phyloP scores from a whole-genome alignment of 129 eudicot genomes.

The Escallonia herrerae region DNA sequence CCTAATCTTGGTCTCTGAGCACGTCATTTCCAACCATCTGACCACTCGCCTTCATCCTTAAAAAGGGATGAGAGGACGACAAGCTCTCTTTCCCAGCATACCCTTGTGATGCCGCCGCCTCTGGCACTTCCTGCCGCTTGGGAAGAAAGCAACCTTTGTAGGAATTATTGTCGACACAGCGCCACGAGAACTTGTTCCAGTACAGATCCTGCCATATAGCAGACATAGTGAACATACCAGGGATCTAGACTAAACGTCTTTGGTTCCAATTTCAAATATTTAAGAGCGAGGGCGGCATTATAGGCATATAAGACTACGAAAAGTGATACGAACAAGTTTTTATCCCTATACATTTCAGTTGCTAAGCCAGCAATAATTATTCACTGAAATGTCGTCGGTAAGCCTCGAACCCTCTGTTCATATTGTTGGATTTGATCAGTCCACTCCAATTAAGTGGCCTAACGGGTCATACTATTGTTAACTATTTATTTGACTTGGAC shows the following conservation, averaged over 20 bases:
- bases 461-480: too few relatives aligned
- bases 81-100: slow-evolving; percentile 4
- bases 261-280: background rate
- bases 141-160: slow-evolving; percentile 69
- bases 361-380: too few relatives aligned
- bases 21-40: slow-evolving; percentile 37
- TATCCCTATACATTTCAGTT: too few relatives aligned
- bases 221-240: slow-evolving; percentile 2
- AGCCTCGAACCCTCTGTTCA: too few relatives aligned
- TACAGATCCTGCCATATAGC: slow-evolving; percentile 53
- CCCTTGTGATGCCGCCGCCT: slow-evolving; percentile 7
- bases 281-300: too few relatives aligned
- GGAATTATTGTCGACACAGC: slow-evolving; percentile 55
- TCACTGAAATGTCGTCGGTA: too few relatives aligned
- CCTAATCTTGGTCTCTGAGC: background rate
- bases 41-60: slow-evolving; percentile 33
- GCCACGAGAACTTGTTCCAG: slow-evolving; percentile 71
- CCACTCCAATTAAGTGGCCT: too few relatives aligned
- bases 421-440: too few relatives aligned
- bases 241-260: slow-evolving; percentile 1
- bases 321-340: too few relatives aligned
- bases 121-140: slow-evolving; percentile 22
- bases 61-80: slow-evolving; percentile 14
- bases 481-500: too few relatives aligned
- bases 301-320: too few relatives aligned